Evolutionary conservation across 2,329 filamentous ascomycete genomes (phyloP), one percentile per base, ranked within the genome.

Genomic region (Ophioceras dolichostomum): DNA sequence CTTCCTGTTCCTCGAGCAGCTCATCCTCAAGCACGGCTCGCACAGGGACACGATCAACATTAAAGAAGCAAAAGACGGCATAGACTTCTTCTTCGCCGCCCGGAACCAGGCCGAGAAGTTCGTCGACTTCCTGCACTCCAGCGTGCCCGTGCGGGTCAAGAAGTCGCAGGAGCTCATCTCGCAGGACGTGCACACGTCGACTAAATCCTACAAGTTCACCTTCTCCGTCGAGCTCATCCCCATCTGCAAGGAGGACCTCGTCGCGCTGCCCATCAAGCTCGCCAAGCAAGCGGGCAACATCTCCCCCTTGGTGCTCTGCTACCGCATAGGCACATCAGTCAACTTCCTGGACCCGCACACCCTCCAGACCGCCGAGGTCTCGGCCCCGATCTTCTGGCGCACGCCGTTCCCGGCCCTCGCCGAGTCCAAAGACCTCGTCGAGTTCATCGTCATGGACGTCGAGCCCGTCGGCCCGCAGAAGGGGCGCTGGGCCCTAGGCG

Each of bases 21-120:
- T 96, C 39, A 94, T 98, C 49, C 68, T 98, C 49, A 96, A 95
- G 67, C 87, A 96, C 57, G 75, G 76, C 39, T 91, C 89, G 4
- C 88, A 94, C 58, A 75, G 77, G 46, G 88, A 98, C 48, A 91
- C 89, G 1, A 88, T 95, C 61, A 98, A 96, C 58, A 98, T 98
- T 63, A 95, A 93, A 57, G 91, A 98, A 62, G 83, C 85, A 20
- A 88, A 88, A 60, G 87, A 95, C 49, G 91, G 91, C 2, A 79
- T 98, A 41, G 91, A 98, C 57, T 98, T 98, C 59, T 98, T 80
- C 69, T 98, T 91, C 54, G 73, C 85, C 0, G 78, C 83, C 41
- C 72, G 85, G 50, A 98, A 95, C 53, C 83, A 94, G 49, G 89
- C 88, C 7, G 86, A 94, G 53, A 73, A 74, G 27, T 70, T 76